Conservation (phyloP, 2,329 filamentous ascomycete genomes). For the Ascochyta rabiei region DNA sequence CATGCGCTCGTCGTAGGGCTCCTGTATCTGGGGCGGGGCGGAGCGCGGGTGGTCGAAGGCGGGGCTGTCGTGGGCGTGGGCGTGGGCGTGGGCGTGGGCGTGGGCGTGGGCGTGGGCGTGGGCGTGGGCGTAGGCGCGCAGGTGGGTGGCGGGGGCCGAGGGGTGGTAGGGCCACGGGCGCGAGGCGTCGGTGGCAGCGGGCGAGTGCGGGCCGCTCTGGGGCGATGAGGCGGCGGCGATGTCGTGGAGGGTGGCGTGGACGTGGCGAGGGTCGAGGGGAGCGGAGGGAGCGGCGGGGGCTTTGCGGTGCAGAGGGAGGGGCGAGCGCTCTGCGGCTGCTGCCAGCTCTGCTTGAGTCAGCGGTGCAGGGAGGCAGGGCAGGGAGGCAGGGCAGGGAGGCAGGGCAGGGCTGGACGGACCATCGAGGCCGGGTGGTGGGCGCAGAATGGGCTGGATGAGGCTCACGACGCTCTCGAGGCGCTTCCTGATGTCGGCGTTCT, state of each 20-base stretch:
- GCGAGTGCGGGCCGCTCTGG: slow-evolving; percentile 36
- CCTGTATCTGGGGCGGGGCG: slow-evolving; percentile 27
- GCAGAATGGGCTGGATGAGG: slow-evolving; percentile 66
- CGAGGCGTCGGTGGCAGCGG: slow-evolving; percentile 27
- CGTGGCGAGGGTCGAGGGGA: slow-evolving; percentile 29
- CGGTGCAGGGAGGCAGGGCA: neutral
- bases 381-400: too few species aligned
- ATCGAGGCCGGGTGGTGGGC: slow-evolving; percentile 49
- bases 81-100: slow-evolving; percentile 42
- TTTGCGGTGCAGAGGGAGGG: slow-evolving; percentile 42
- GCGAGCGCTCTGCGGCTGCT: slow-evolving; percentile 55
- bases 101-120: slow-evolving; percentile 46
- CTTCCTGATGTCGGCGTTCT: slow-evolving; percentile 79
- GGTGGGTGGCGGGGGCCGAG: slow-evolving; percentile 42
- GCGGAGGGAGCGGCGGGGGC: slow-evolving; percentile 15
- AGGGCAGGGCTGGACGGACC: slow-evolving; percentile 40
- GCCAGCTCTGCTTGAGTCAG: slow-evolving; percentile 50
- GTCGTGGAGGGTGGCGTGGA: slow-evolving; percentile 31
- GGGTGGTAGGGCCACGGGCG: slow-evolving; percentile 42
- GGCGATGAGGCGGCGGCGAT: slow-evolving; percentile 27
- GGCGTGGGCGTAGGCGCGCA: slow-evolving; percentile 42
- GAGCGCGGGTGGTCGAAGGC: slow-evolving; percentile 29
- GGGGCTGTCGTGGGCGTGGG: slow-evolving; percentile 43
- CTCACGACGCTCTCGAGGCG: slow-evolving; percentile 69
- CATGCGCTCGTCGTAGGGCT: slow-evolving; percentile 63